A percentile compares a stretch with the other conserved stretches of the same genome.
Evolutionary conservation across 495 filamentous ascomycete genomes (phyloP).

Genomic region (Xylaria longipes): DNA sequence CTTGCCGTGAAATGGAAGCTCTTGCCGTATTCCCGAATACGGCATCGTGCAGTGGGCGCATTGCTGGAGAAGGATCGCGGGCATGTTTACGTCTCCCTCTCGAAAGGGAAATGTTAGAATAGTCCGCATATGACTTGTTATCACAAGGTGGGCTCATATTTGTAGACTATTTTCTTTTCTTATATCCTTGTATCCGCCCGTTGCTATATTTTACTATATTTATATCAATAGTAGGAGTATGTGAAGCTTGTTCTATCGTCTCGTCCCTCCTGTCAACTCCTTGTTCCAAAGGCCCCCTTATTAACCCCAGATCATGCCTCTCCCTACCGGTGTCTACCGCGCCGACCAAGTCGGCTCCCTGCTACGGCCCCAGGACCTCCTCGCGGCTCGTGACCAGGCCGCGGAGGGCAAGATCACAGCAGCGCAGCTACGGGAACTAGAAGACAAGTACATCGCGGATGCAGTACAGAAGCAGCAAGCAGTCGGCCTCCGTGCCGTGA

Average conservation of each 20-base stretch:
- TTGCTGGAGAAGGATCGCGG: conserved; percentile 1
- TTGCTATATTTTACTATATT: neutral
- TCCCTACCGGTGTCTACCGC: conserved; percentile 55
- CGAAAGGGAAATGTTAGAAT: neutral
- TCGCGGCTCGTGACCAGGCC: conserved; percentile 51
- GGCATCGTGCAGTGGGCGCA: neutral
- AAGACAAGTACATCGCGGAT: conserved; percentile 70
- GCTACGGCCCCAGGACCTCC: conserved; percentile 48
- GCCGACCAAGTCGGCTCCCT: conserved; percentile 59
- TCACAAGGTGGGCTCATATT: neutral
- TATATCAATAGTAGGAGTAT: neutral
- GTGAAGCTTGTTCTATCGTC: neutral
- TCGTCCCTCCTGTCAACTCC: neutral
- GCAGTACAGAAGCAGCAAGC: conserved; percentile 66
- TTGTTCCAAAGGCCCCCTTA: neutral
- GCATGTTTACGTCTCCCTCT: conserved; percentile 10
- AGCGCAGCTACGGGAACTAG: conserved; percentile 54
- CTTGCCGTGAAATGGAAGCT: conserved; percentile 15
- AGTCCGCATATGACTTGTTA: conserved; percentile 6
- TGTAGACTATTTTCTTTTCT: neutral
- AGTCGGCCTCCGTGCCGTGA: conserved; percentile 67
- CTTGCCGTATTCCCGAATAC: conserved; percentile 26
- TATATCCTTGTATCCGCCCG: neutral
- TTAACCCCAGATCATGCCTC: conserved; percentile 43
- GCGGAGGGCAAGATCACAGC: conserved; percentile 52